Conservation (phyloP, 2,329 filamentous ascomycete species). For the Monosporascus sp. region DNA sequence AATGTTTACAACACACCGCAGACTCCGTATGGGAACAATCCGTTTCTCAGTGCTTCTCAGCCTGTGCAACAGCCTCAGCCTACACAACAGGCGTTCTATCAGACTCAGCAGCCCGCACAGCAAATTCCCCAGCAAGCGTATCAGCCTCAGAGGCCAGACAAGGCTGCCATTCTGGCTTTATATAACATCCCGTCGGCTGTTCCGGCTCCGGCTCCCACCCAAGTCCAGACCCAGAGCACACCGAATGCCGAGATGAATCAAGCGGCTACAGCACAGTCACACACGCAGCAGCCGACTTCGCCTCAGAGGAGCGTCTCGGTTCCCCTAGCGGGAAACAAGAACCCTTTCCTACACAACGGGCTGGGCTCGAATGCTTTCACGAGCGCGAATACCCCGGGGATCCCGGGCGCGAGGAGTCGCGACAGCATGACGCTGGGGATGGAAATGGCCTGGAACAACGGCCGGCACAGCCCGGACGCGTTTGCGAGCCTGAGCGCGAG, state of each 20-base stretch:
- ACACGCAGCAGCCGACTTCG: conserved; percentile 17
- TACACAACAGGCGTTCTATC: conserved; percentile 7
- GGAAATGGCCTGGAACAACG: conserved; percentile 62
- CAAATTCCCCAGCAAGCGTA: conserved; percentile 12
- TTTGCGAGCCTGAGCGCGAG: conserved; percentile 70
- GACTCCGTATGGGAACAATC: conserved; percentile 26
- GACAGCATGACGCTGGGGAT: conserved; percentile 67
- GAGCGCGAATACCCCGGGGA: conserved; percentile 15
- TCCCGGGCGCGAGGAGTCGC: conserved; percentile 50
- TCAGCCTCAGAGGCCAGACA: conserved; percentile 54
- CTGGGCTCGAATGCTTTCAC: conserved; percentile 18
- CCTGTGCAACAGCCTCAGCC: conserved; percentile 19
- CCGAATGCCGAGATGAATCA: conserved; percentile 23
- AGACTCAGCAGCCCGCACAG: conserved; percentile 5
- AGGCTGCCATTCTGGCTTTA: conserved; percentile 69
- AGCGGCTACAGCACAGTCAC: conserved; percentile 14
- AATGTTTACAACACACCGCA: conserved; percentile 28
- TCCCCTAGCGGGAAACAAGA: conserved; percentile 41
- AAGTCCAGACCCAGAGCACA: conserved; percentile 20
- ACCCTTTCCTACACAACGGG: conserved; percentile 49
- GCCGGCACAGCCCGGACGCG: conserved; percentile 73
- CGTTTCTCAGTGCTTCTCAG: conserved; percentile 28
- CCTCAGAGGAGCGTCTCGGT: conserved; percentile 28
- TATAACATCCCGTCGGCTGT: conserved; percentile 56
- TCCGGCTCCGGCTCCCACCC: conserved; percentile 33